These are phyloP conservation scores for Emydomyces testavorans DNA, from an alignment of 2,329 filamentous ascomycete species.

Conservation along the genomic window DNA sequence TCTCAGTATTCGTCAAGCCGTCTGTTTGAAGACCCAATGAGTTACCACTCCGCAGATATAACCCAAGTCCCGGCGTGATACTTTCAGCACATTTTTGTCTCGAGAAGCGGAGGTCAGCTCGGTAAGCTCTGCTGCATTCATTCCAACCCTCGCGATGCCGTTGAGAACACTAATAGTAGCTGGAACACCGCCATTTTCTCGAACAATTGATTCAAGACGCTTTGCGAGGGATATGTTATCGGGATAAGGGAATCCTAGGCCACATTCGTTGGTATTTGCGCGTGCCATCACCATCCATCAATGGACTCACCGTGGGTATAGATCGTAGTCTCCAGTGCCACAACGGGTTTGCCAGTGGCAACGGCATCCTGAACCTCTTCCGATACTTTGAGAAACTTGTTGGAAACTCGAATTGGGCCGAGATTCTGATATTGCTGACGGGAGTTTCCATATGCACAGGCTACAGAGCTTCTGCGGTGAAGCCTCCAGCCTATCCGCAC, in stretches of 20 bases:
- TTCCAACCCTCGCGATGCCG: conserved; percentile 69
- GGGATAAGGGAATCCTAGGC: conserved; percentile 55
- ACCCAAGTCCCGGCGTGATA: conserved; percentile 76
- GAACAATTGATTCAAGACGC: conserved; percentile 68
- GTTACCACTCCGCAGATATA: conserved; percentile 66
- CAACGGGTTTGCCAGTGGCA: conserved; percentile 62
- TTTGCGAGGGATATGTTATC: conserved; percentile 65
- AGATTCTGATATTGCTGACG: neutral
- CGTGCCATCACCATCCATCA: neutral
- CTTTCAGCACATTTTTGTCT: conserved; percentile 60
- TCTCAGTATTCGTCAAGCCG: conserved; percentile 10
- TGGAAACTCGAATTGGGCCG: conserved; percentile 18
- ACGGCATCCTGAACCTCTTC: conserved; percentile 75
- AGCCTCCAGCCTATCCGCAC: neutral
- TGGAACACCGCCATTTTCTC: conserved; percentile 68
- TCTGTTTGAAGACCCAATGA: neutral
- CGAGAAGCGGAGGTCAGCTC: conserved; percentile 55
- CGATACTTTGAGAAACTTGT: conserved; percentile 55
- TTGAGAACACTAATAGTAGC: conserved; percentile 83
- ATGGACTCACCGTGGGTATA: conserved; percentile 68
- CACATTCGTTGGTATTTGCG: neutral
- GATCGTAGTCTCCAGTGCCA: conserved; percentile 90
- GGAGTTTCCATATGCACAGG: neutral
- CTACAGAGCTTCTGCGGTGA: neutral
- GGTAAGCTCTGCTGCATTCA: conserved; percentile 59